Evolutionary conservation across 2,329 filamentous ascomycete genomes (phyloP), one percentile per base, ranked within the genome.

Genomic region (Aspergillus intermedius): DNA sequence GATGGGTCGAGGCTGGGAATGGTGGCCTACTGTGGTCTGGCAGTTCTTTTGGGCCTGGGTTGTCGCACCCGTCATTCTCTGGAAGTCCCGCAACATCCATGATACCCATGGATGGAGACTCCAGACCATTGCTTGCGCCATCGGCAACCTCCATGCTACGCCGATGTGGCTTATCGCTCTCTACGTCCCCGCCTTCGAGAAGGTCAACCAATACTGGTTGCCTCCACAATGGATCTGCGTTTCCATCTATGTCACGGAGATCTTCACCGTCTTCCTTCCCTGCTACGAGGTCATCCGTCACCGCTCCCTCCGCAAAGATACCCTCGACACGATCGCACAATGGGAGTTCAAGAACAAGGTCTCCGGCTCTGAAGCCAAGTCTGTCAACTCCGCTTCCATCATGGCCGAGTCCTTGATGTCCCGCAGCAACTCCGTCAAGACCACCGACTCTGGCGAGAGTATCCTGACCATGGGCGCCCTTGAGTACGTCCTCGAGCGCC

Each of bases 41-140:
- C 56, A 59, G 43, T 47, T 56, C 21, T 46, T 58, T 37, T 59
- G 55, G 56, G 48, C 54, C n/a, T 59, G 54, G 55, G 32, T 59
- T 13, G 46, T 59, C 10, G 55, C 55, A 2, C 55, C 55, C 1
- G 35, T 56, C 15, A 32, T 84, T 52, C 74, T 86, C 3, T 85
- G 78, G 75, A 75, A 78, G 55, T 77, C 82, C 34, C 75, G 82
- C 6, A 69, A 74, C 19, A 80, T 87, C 55, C 74, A 74, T 25
- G 83, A 87, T 59, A 82, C 81, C 5, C 80, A 85, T 57, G 79
- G 82, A 48, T 87, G 83, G 83, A 74, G 82, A 9, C 60, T 77
- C 5, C 83, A 86, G 61, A 86, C 82, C 28, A 78, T 81, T 37
- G 61, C 74, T 35, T 73, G 73, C 47, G 67, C 75, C 45, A 48